Evolutionary conservation across 2,329 filamentous ascomycete genomes (phyloP), one percentile per base, ranked within the genome.

Genomic region (Mariannaea sp.): DNA sequence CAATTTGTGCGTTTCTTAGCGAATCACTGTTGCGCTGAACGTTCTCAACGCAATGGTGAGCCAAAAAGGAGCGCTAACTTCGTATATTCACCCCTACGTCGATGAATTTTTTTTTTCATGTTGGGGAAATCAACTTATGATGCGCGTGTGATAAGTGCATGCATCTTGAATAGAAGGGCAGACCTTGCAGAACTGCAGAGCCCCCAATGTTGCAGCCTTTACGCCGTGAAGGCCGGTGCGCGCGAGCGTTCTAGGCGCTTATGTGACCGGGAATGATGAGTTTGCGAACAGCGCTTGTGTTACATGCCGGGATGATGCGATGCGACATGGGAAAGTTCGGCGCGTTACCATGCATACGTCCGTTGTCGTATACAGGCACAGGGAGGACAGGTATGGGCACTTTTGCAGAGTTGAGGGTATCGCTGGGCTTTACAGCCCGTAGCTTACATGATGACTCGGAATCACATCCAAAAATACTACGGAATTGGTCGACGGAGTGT

Each of bases 201-300:
- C 33, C 16, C 33, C 33, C 33, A 38, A 13, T 38, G 16, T 12
- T 5, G 7, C 38, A 26, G 13, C 38, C n/a, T 40, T 40, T 13
- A 24, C 38, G 38, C 20, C 19, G 17, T 24, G 22, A n/a, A 17
- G 20, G 17, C 20, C 16, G 13, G 20, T 16, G 38, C 7, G 24
- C 10, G 22, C 13, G 22, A 16, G 38, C 20, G 38, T 14, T 27
- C 26, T 49, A 36, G 46, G 46, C 46, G 46, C 46, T 49, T 49
- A 41, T 14, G 17, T 35, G 20, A 9, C 35, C 44, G 22, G 33
- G 33, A 29, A 36, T 14, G n/a, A 33, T 12, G 4, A 4, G 13
- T 35, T 26, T 36, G 30, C 32, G 33, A 26, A 20, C 16, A 14
- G 16, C 22, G 44, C 32, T 17, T 27, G 17, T 48, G 26, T 20